Base-by-base conservation (phyloP, 169 alveolate species). In the Babesia bigemina region DNA sequence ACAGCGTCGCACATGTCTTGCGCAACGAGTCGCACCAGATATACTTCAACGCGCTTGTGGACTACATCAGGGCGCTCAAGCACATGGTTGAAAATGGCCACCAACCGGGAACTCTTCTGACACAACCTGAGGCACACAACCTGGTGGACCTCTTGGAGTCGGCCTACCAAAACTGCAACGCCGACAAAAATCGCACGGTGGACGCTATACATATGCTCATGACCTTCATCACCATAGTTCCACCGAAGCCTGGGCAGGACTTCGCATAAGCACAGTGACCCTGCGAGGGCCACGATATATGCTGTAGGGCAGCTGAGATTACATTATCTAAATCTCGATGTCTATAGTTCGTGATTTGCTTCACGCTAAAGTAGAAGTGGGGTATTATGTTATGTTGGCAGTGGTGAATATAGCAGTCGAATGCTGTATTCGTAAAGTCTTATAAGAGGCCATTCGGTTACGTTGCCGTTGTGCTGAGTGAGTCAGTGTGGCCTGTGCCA, bases 21-120 rank as follows among this genome's bases (percentile, higher is more conserved):
- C 75, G 88, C 56, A 83, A 74, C 75, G 90, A 83, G 52, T 33
- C 86, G 28, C 85, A 74, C 36, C 85, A 74, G 50, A 83, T 83
- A 33, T 75, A 83, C 76, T 83, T 83, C 70, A 73, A 83, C 77
- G 90, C 85, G 13, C 76, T 75, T 0, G 69, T 70, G 47, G 55
- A 63, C 60, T 83, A 48, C 77, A 70, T 75, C 45, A 70, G 55
- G 48, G 90, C 90, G 8, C 72, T 81, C 56, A 83, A 74, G 48
- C 50, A 49, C 33, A 44, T 83, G 66, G 70, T 83, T 19, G 17
- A 86, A 22, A 83, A 50, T 28, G 90, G 90, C 21, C 69, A 52
- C 50, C 90, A 75, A 67, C 90, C 90, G 2, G 17, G 57, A 29
- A 39, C 61, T 4, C 33, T 83, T 29, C 26, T 83, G 55, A 74